Base-by-base conservation (phyloP, 768 basidiomycete species). In the Amanita pseudoporphyria region DNA sequence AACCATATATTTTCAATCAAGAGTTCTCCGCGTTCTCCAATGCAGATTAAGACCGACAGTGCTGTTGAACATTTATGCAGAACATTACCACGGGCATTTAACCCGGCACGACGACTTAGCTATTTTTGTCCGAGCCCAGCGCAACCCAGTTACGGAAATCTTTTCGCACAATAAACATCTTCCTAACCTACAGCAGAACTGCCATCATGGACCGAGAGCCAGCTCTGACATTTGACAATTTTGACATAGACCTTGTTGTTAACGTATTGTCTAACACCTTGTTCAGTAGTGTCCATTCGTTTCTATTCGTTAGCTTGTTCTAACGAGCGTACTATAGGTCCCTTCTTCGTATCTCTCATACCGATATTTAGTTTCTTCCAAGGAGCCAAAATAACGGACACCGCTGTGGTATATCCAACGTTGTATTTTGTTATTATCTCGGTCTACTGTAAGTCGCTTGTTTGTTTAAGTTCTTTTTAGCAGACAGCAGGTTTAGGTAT, bases 311-410 rank as follows among this genome's bases (percentile, higher is more conserved):
- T 57, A 18, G 52, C 52, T 18, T 44, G 51, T 30, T 32, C 26
- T 45, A 6, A 50, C 36, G 33, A 32, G 22, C 9, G n/a, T n/a
- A n/a, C 26, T 28, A 14, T 57, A 90, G 88, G 87, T 55, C 90
- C 92, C 14, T 86, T 90, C 71, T 94, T 95, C 67, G 70, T 84
- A 9, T 76, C 75, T 64, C 82, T 92, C 53, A 69, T 94, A 52
- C 88, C 90, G 1, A 59, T 89, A 19, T 87, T 91, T 62, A 84
- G 81, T 60, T 64, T 81, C 49, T 87, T 87, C 56, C 85, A 88
- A 57, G 81, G 82, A 2, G 70, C 70, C 35, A 72, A 71, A 30
- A 59, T 70, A 57, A 67, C 69, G 35, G 74, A 82, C 56, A 70
- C 73, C 5, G 64, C 71, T 6, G 70, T 93, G 42, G 48, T 82